Percentiles rank a stretch among this genome's conserved stretches.
These are phyloP conservation scores for Aspergillus costaricaensis DNA, from an alignment of 2,329 filamentous ascomycete genomes.

Conservation along the genomic window DNA sequence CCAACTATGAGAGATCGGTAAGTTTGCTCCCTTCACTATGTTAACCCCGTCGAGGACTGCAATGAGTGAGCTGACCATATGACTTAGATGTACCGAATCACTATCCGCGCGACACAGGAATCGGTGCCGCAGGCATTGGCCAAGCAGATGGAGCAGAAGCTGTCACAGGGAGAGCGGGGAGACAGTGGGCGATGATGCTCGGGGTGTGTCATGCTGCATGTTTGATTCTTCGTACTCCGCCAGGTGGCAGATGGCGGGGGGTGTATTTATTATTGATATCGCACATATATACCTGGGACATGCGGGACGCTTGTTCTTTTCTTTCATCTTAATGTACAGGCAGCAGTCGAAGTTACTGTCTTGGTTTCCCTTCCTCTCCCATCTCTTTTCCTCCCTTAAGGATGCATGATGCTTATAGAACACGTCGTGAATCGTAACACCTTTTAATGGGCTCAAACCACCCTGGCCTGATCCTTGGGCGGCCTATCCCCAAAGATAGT, in stretches of 20 bases:
- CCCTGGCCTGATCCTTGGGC: slow-evolving; percentile 73
- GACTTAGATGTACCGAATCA: slow-evolving; percentile 86
- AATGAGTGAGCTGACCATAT: slow-evolving; percentile 13
- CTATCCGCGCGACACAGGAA: slow-evolving; percentile 91
- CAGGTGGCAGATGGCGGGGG: not conserved
- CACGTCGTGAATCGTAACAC: not conserved
- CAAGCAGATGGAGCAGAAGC: slow-evolving; percentile 82
- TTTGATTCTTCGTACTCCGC: not conserved
- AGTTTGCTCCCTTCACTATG: slow-evolving; percentile 33
- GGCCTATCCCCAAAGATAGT: slow-evolving; percentile 89
- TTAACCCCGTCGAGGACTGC: not conserved
- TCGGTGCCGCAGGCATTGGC: slow-evolving; percentile 76
- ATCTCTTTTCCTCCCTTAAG: not conserved
- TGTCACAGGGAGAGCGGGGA: slow-evolving; percentile 56
- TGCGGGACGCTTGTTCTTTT: not conserved
- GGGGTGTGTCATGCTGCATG: not conserved
- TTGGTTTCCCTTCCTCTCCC: not conserved
- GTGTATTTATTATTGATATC: slow-evolving; percentile 1
- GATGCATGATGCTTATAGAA: not conserved
- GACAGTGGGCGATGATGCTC: slow-evolving; percentile 1
- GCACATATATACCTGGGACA: slow-evolving; percentile 2
- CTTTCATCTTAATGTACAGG: not conserved
- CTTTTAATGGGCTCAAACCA: slow-evolving; percentile 43
- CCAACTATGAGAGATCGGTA: slow-evolving; percentile 90
- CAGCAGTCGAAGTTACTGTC: not conserved